Base-by-base conservation (phyloP, 2,329 filamentous ascomycete species). In the Pseudogymnoascus sp. region DNA sequence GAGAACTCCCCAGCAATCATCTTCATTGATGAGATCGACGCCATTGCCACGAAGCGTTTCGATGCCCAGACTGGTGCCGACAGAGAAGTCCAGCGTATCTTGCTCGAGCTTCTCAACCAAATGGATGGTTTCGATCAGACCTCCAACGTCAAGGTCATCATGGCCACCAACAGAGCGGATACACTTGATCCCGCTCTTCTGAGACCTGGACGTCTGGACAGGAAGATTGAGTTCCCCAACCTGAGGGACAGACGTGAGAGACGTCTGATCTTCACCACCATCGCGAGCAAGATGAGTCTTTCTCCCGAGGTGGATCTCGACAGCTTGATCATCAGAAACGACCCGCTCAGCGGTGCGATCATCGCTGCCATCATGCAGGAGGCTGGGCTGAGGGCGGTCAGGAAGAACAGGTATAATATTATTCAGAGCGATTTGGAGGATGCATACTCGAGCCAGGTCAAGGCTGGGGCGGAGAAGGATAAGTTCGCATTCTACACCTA, bases 121-220 rank as follows among this genome's bases (percentile, higher is more conserved):
- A 99, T 99, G 95, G 95, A 99, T 76, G 95, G 95, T 69, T 99
- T 99, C 81, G 95, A 99, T 77, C 95, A 99, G 79, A 96, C 92
- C 0, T 90, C 92, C 76, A 99, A 99, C 78, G 95, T 99, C 79
- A 99, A 99, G 82, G 95, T 99, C 76, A 99, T 99, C 80, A 99
- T 99, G 95, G 95, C 95, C 70, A 99, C 95, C 70, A 99, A 99
- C 82, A 90, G 95, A 76, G 93, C 95, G 69, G 95, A 98, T 77
- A 99, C 95, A 6, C 84, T 99, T 69, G 95, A 99, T 75, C 95
- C 95, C 14, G 95, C 95, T 45, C 84, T 99, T 67, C 85, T 99
- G 67, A 92, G 95, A 72, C 95, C 95, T 34, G 95, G 95, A 70
- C 92, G 95, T 81, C 83, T 99, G 65, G 95, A 99, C 78, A 85